Conservation (phyloP, 495 filamentous ascomycete species). For the Penicillium chermesinum region DNA sequence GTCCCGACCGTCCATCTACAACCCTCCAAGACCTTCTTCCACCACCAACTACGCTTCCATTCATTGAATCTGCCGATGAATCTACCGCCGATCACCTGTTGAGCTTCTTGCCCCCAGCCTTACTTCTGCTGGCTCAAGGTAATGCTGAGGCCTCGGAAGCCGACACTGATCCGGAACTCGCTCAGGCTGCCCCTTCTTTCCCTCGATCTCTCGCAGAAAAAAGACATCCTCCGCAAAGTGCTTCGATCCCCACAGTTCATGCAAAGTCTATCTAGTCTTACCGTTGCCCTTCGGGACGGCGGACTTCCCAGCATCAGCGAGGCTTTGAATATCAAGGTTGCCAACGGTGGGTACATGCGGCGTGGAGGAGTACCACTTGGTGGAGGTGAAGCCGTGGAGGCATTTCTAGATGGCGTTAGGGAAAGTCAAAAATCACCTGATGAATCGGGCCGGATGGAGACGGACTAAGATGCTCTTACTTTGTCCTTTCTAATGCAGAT, state of each 20-base stretch:
- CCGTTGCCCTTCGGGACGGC: constrained; percentile 85
- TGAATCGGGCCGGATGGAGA: constrained; percentile 43
- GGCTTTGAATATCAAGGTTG: constrained; percentile 70
- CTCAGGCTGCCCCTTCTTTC: constrained; percentile 66
- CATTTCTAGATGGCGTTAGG: constrained; percentile 84
- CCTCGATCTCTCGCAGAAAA: constrained; percentile 75
- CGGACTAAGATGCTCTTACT: constrained; percentile 29
- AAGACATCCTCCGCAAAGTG: constrained; percentile 71
- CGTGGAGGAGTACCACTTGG: constrained; percentile 73
- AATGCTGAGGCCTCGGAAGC: constrained; percentile 49
- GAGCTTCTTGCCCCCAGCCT: constrained; percentile 65
- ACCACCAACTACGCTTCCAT: constrained; percentile 66
- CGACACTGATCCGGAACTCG: constrained; percentile 61
- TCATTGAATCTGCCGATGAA: constrained; percentile 61
- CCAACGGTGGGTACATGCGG: constrained; percentile 74
- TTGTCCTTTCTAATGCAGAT: constrained; percentile 1
- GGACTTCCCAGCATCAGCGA: constrained; percentile 85
- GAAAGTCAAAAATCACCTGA: constrained; percentile 55
- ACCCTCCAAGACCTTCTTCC: constrained; percentile 83
- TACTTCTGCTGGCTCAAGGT: constrained; percentile 69
- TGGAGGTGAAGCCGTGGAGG: constrained; percentile 82
- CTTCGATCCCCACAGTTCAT: constrained; percentile 86
- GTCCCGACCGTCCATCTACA: constrained; percentile 63
- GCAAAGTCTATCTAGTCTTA: constrained; percentile 79
- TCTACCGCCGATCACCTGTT: constrained; percentile 68